Evolutionary conservation across 2,329 filamentous ascomycete species (phyloP), one percentile per base, ranked within the genome.

Genomic region (Alternaria metachromatica): DNA sequence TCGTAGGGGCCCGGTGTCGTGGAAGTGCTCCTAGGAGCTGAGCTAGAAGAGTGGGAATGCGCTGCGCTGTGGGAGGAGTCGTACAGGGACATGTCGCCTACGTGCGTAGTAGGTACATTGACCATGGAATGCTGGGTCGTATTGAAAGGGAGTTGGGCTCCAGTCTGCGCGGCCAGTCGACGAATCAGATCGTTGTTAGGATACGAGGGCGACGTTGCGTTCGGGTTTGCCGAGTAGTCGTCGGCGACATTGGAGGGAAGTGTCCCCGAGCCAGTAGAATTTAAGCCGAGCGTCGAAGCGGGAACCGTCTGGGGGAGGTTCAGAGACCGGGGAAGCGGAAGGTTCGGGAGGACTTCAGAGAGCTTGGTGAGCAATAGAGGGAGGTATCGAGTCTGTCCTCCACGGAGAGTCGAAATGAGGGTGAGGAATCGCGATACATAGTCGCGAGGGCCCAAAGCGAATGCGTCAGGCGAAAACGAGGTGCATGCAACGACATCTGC

Each of bases 321-420:
- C 60, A 80, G 60, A 30, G 76, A 76, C 57, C 74, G 74, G 59
- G 78, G 78, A 58, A 80, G 73, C 57, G 77, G 76, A 15, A 80
- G 74, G 64, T 76, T 79, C 54, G 91, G 90, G 4, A 94, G 81
- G 4, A 90, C 85, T 45, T 95, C 91, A 64, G 90, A 86, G 43
- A 95, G 87, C 81, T 95, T 96, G 76, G 87, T 87, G 59, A 96
- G 81, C 1, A 97, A 85, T 0, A 96, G 84, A 3, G 92, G 92
- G 13, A 95, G 83, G 76, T 93, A 96, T 55, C 91, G 90, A 65
- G 90, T 87, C 60, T 94, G 87, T 7, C 92, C 92, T 61, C 88
- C 90, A n/a, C 92, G 91, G 18, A 96, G 85, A 9, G 88, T 84
- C 2, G 89, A 89, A 3, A 94, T 84, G 9, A 93, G 85, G 62